Conservation (phyloP, 805 yeast species). For the Lipomyces starkeyi region DNA sequence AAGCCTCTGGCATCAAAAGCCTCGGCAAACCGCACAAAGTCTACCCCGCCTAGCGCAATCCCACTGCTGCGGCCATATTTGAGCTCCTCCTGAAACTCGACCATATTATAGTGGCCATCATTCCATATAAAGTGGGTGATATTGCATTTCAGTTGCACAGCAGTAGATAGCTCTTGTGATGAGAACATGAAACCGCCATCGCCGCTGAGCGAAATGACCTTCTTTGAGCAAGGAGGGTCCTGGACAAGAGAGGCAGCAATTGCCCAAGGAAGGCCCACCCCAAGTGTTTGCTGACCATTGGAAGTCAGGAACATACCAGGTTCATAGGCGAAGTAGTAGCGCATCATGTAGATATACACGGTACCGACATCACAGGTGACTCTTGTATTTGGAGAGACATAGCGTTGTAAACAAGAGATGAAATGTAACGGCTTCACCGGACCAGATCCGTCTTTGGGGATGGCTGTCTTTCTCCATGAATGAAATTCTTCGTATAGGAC, state of each 20-base stretch:
- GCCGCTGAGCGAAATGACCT: background rate
- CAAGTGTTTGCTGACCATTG: background rate
- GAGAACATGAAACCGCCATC: constrained; percentile 1
- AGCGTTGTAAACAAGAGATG: background rate
- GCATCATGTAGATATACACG: background rate
- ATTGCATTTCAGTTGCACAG: constrained; percentile 1
- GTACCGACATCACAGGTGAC: background rate
- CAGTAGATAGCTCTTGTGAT: background rate
- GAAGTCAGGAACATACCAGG: background rate
- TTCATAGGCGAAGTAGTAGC: background rate
- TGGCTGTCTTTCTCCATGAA: background rate
- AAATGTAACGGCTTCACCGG: background rate
- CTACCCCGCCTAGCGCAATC: background rate
- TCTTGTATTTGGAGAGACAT: background rate
- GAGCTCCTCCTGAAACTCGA: background rate
- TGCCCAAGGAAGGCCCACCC: background rate
- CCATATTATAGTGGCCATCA: background rate
- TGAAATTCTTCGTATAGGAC: background rate
- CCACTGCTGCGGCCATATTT: constrained; percentile 2
- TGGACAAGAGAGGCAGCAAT: background rate
- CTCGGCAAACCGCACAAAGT: background rate
- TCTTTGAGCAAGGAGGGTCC: background rate
- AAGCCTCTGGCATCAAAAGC: background rate
- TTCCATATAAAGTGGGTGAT: constrained; percentile 3
- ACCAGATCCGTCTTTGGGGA: background rate